Percentiles rank a stretch among this genome's conserved stretches.
Conservation (phyloP, 257 asterid genomes). For the Solanum paucissectum region DNA sequence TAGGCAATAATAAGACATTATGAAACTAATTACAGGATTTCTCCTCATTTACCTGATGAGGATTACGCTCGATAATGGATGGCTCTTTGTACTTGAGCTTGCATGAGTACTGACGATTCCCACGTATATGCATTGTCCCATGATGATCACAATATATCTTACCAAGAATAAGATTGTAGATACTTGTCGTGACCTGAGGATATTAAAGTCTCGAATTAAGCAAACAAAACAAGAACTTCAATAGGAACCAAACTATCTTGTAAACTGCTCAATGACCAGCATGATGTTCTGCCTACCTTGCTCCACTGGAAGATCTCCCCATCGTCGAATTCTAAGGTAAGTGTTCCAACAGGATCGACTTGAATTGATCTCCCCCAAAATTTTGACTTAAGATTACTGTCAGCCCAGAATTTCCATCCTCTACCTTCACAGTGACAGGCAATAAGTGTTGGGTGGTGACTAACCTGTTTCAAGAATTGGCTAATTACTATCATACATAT, state of each 20-base stretch:
- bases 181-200: constrained; percentile 81
- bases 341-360: constrained; percentile 85
- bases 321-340: constrained; percentile 75
- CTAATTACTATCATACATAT: neutral
- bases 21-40: neutral
- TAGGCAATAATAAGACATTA: neutral
- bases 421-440: constrained; percentile 97
- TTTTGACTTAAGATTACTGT: constrained; percentile 80
- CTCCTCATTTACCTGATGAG: constrained; percentile 65
- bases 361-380: constrained; percentile 98
- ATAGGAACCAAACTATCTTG: neutral
- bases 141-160: constrained; percentile 89
- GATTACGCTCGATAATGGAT: constrained; percentile 86
- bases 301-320: constrained; percentile 94
- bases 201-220: neutral
- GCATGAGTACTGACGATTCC: constrained; percentile 81
- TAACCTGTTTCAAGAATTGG: constrained; percentile 51
- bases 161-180: constrained; percentile 82
- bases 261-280: neutral
- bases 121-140: constrained; percentile 74
- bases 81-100: constrained; percentile 94
- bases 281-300: constrained; percentile 44
- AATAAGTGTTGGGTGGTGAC: constrained; percentile 96
- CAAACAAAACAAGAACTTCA: neutral
- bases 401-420: constrained; percentile 98